These are phyloP conservation scores for Kwoniella bestiolae DNA, from an alignment of 768 basidiomycete species.

Conservation along the genomic window DNA sequence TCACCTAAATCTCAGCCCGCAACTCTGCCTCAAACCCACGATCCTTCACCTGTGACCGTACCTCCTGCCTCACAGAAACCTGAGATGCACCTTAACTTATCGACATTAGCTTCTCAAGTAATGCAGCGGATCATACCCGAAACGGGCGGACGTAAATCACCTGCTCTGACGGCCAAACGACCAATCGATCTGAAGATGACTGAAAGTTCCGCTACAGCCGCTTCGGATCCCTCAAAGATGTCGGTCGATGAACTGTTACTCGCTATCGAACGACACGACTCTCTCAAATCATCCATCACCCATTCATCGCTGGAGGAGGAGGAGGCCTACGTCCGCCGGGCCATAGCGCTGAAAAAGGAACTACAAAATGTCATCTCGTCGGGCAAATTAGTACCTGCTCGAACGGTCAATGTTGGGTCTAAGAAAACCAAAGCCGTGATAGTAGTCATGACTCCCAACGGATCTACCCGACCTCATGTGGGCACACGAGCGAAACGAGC, in stretches of 20 bases:
- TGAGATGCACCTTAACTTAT: slow-evolving; percentile 18
- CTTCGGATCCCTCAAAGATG: slow-evolving; percentile 44
- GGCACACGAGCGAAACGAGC: slow-evolving; percentile 45
- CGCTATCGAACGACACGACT: slow-evolving; percentile 47
- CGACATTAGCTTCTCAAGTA: slow-evolving; percentile 14
- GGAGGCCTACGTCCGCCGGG: slow-evolving; percentile 46
- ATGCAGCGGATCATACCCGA: slow-evolving; percentile 24
- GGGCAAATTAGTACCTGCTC: slow-evolving; percentile 43
- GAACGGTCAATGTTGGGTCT: slow-evolving; percentile 35
- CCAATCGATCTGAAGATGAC: slow-evolving; percentile 32
- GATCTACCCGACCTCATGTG: slow-evolving; percentile 47
- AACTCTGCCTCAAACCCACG: slow-evolving; percentile 11
- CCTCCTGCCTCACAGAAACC: neutral
- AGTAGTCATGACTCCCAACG: slow-evolving; percentile 52
- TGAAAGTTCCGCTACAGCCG: neutral
- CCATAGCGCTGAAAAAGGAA: slow-evolving; percentile 44
- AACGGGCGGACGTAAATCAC: slow-evolving; percentile 38
- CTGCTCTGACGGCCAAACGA: slow-evolving; percentile 51
- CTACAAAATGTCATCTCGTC: slow-evolving; percentile 41
- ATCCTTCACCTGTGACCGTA: slow-evolving; percentile 13
- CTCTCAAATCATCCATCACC: slow-evolving; percentile 32
- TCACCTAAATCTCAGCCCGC: neutral
- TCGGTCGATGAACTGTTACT: slow-evolving; percentile 48
- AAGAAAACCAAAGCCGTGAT: slow-evolving; percentile 38
- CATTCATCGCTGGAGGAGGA: slow-evolving; percentile 44